phyloP scores from a whole-genome alignment of 805 yeast species.

The Jamesozyma lodderae region DNA sequence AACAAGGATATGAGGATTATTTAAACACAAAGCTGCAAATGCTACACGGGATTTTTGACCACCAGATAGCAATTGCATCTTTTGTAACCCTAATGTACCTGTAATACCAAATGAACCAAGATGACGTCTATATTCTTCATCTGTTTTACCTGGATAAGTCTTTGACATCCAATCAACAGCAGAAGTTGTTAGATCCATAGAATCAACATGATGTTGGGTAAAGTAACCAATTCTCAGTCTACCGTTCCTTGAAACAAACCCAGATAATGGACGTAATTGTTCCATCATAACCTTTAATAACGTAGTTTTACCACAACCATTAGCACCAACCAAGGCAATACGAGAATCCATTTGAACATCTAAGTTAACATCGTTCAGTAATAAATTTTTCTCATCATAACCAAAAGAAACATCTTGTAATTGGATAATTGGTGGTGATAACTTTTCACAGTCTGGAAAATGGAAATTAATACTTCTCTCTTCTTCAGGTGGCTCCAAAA shows the following conservation, averaged over 20 bases:
- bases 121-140: slow-evolving; percentile 94
- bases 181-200: slow-evolving; percentile 78
- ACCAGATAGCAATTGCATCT: slow-evolving; percentile 83
- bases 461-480: slow-evolving; percentile 76
- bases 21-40: slow-evolving; percentile 86
- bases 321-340: slow-evolving; percentile 96
- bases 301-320: slow-evolving; percentile 99
- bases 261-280: slow-evolving; percentile 61
- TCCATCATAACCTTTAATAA: slow-evolving; percentile 81
- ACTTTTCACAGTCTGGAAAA: slow-evolving; percentile 89
- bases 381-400: slow-evolving; percentile 53
- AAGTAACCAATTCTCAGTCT: slow-evolving; percentile 90
- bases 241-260: slow-evolving; percentile 71
- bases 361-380: slow-evolving; percentile 70
- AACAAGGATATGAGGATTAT: slow-evolving; percentile 82
- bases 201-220: slow-evolving; percentile 97
- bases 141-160: slow-evolving; percentile 85
- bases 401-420: slow-evolving; percentile 82
- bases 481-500: slow-evolving; percentile 88
- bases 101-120: slow-evolving; percentile 96
- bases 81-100: slow-evolving; percentile 86
- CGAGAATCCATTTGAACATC: slow-evolving; percentile 91
- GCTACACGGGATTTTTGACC: slow-evolving; percentile 99
- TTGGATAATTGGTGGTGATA: slow-evolving; percentile 91
- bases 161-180: slow-evolving; percentile 94